Base-by-base conservation (phyloP, 2,329 filamentous ascomycete species). In the Exophiala spinifera region DNA sequence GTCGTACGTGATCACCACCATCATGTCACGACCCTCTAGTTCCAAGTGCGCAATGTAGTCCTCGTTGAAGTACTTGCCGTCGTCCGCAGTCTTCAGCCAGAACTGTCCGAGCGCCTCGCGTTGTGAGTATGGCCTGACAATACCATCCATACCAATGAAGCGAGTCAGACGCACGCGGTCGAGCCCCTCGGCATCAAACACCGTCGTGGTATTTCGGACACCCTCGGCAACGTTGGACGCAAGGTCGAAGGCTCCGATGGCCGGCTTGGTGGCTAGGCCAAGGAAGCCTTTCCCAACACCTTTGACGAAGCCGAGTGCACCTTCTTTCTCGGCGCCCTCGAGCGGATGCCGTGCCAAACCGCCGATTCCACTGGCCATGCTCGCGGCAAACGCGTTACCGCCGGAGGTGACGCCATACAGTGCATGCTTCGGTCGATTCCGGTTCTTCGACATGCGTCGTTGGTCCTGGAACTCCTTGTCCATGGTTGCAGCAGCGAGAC, bases 381-480 rank as follows among this genome's bases (percentile, higher is more conserved):
- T 96, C 47, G 85, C 94, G 51, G 95, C 88, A 63, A 99, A 89
- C 14, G 91, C 95, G 73, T 96, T 97, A 20, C 94, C 94, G 15
- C 94, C 94, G 2, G 91, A 89, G 1, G 92, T 95, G 46, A 99
- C 92, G 48, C 95, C 94, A 66, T 96, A 99, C 1, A 99, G 79
- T 3, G 94, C 95, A 69, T 99, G 94, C 76, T 99, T 99, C 2
- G 94, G 95, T 57, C 92, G 81, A 72, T 99, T 99, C 44, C 95
- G 84, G 23, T 91, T 89, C 56, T 90, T 85, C 2, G 91, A 91
- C 79, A 97, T 99, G 55, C 95, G 88, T 49, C 94, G 86, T 56
- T 92, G 86, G 70, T 97, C 91, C 70, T 99, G 95, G 76, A 97
- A 99, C 69, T 99, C 92, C 72, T 99, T 97, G 76, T 99, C 94